Percentiles rank a stretch among this genome's conserved stretches.
Evolutionary conservation across 805 yeast genomes (phyloP).

Genomic region (Cyberlindnera subsufficiens): DNA sequence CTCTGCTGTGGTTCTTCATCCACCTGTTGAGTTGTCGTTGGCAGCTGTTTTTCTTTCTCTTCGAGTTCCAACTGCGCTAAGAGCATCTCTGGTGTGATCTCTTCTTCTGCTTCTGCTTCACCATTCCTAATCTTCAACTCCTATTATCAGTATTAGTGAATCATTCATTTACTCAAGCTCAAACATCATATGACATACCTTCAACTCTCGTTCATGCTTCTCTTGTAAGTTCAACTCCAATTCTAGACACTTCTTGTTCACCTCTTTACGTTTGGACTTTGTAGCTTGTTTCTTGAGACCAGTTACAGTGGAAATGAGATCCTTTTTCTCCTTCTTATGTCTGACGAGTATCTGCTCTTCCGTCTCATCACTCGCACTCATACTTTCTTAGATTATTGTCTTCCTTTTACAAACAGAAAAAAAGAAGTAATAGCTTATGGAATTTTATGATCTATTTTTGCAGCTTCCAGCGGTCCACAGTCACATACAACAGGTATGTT

Average conservation of each 20-base stretch:
- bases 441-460: too few relatives aligned
- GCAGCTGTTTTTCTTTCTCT: constrained; percentile 10
- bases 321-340: constrained; percentile 66
- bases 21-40: constrained; percentile 8
- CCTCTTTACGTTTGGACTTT: constrained; percentile 68
- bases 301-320: constrained; percentile 60
- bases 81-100: constrained; percentile 58
- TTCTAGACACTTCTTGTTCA: constrained; percentile 50
- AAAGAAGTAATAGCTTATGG: too few relatives aligned
- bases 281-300: constrained; percentile 80
- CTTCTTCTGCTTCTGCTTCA: constrained; percentile 37
- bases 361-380: constrained; percentile 27
- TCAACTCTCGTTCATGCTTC: constrained; percentile 51
- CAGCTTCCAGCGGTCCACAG: not conserved
- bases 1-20: constrained; percentile 28
- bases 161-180: not conserved
- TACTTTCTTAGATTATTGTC: not conserved
- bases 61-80: constrained; percentile 52
- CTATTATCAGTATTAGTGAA: not conserved
- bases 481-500: too few relatives aligned
- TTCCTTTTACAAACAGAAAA: too few relatives aligned
- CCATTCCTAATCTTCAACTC: constrained; percentile 23
- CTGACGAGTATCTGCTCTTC: constrained; percentile 48
- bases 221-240: constrained; percentile 50
- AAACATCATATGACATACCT: not conserved